A percentile compares a stretch with the other conserved stretches of the same genome.
phyloP scores from a whole-genome alignment of 2,329 filamentous ascomycete genomes.

The Fusarium virguliforme region DNA sequence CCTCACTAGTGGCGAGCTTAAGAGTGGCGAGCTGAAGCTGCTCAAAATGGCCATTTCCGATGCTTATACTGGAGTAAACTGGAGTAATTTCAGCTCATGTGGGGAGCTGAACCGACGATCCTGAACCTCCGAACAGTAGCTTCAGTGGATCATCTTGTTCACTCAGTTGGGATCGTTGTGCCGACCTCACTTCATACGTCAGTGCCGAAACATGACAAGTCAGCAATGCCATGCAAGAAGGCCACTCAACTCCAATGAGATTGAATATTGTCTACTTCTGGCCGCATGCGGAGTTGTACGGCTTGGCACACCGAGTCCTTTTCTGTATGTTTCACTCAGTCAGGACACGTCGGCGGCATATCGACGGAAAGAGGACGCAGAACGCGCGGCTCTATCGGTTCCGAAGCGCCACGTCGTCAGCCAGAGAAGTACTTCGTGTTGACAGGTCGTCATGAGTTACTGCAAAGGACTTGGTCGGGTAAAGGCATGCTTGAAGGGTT shows the following conservation, averaged over 20 bases:
- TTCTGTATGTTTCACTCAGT: conserved; percentile 3
- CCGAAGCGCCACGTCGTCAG: conserved; percentile 1
- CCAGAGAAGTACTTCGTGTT: not conserved
- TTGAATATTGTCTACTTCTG: not conserved
- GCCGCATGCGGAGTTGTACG: not conserved
- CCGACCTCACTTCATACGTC: not conserved
- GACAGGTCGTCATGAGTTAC: not conserved
- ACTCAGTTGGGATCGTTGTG: not conserved
- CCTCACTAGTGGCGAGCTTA: not conserved
- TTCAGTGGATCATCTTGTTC: not conserved
- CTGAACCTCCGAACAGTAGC: not conserved
- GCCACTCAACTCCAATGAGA: not conserved
- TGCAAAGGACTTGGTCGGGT: not conserved
- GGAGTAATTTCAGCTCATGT: not conserved
- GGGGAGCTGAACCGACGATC: not conserved
- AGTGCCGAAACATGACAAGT: not conserved
- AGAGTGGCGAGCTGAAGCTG: not conserved
- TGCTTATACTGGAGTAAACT: not conserved
- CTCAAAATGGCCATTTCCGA: not conserved
- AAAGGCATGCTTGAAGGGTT: not conserved
- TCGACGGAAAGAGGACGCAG: not conserved
- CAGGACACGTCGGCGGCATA: not conserved
- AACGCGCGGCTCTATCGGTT: not conserved
- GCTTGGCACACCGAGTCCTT: not conserved
- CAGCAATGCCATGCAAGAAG: not conserved